A percentile compares a stretch with the other conserved stretches of the same genome.
Conservation (phyloP, 2,329 filamentous ascomycete genomes). For the Huntiella decipiens region DNA sequence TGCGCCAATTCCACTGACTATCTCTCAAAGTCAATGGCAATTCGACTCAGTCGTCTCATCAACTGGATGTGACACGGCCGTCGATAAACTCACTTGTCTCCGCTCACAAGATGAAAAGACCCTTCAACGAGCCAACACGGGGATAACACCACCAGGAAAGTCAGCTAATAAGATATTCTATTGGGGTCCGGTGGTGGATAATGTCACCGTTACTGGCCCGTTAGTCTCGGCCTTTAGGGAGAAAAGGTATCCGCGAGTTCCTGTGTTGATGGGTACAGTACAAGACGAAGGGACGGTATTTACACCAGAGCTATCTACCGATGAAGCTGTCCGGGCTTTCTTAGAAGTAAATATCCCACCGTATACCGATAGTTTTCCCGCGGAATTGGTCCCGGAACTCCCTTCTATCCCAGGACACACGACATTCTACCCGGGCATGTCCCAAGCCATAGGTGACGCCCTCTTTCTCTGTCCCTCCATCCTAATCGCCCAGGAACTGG, state of each 20-base stretch:
- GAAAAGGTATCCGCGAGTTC: slow-evolving; percentile 25
- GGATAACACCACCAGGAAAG: slow-evolving; percentile 22
- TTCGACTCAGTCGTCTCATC: slow-evolving; percentile 21
- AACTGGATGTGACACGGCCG: slow-evolving; percentile 19
- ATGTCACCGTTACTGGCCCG: slow-evolving; percentile 24
- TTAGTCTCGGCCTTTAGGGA: slow-evolving; percentile 23
- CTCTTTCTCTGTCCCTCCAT: slow-evolving; percentile 27
- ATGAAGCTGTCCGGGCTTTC: not conserved
- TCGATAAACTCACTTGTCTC: slow-evolving; percentile 24
- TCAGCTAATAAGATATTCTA: slow-evolving; percentile 24
- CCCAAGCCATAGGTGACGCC: slow-evolving; percentile 25
- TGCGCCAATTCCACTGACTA: slow-evolving; percentile 27
- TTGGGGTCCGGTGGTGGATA: slow-evolving; percentile 32
- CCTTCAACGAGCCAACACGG: slow-evolving; percentile 24
- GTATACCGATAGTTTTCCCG: slow-evolving; percentile 26
- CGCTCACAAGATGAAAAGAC: slow-evolving; percentile 18
- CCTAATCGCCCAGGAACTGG: slow-evolving; percentile 16
- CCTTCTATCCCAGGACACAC: slow-evolving; percentile 20
- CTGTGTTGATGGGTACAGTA: slow-evolving; percentile 25
- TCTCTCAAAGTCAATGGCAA: slow-evolving; percentile 28
- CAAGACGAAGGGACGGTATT: slow-evolving; percentile 20
- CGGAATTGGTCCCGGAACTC: slow-evolving; percentile 25
- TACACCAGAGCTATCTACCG: not conserved
- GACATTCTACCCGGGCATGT: slow-evolving; percentile 25
- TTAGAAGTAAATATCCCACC: not conserved